Percentiles rank a stretch among this genome's conserved stretches.
Conservation (phyloP, 1,284 basidiomycete species). For the Microbotryomycetes sp. region DNA sequence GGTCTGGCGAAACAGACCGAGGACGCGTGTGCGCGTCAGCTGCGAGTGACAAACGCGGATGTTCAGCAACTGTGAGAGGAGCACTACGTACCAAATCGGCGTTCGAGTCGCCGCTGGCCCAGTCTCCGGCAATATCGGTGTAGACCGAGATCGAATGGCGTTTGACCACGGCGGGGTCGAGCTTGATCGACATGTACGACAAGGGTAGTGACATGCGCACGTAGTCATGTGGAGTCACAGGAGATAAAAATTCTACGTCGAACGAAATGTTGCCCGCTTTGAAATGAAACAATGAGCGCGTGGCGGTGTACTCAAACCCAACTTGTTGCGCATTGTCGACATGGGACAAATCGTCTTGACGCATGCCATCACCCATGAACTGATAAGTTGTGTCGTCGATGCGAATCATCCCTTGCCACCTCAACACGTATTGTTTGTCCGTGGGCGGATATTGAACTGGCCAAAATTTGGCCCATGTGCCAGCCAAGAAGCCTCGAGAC, state of each 20-base stretch:
- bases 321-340: conserved; percentile 7
- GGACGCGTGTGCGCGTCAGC: neutral
- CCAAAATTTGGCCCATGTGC: conserved; percentile 32
- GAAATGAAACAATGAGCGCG: conserved; percentile 23
- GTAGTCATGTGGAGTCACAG: conserved; percentile 30
- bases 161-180: neutral
- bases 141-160: conserved; percentile 24
- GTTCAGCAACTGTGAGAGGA: neutral
- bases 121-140: conserved; percentile 32
- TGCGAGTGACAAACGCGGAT: neutral
- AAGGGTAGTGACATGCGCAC: conserved; percentile 26
- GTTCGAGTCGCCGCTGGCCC: conserved; percentile 27
- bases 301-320: conserved; percentile 19
- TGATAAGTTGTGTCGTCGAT: conserved; percentile 30
- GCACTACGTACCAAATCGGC: neutral
- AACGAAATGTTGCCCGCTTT: conserved; percentile 15
- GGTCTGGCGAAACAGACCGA: neutral
- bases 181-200: conserved; percentile 28
- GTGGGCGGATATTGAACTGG: conserved; percentile 25
- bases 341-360: neutral
- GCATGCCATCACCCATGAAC: conserved; percentile 27
- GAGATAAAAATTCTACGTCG: conserved; percentile 30
- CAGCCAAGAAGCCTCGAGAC: conserved; percentile 24
- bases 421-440: conserved; percentile 7
- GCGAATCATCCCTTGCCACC: conserved; percentile 30